These are phyloP conservation scores for Pichia heedii DNA, from an alignment of 805 yeast genomes.

Conservation along the genomic window DNA sequence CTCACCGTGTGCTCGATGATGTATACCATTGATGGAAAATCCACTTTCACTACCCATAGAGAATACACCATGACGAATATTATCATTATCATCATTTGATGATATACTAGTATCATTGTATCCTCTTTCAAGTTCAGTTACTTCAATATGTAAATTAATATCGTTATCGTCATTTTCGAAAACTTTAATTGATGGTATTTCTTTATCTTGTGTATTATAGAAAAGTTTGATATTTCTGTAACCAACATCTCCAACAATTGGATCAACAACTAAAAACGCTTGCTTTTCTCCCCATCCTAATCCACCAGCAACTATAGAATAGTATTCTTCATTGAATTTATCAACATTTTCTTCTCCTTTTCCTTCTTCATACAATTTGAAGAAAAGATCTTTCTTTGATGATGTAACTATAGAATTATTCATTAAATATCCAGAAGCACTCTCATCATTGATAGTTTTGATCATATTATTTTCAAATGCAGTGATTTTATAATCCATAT, in stretches of 20 bases:
- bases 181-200: neutral
- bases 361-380: constrained; percentile 12
- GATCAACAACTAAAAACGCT: constrained; percentile 55
- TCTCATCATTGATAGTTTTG: constrained; percentile 41
- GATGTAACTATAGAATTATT: constrained; percentile 29
- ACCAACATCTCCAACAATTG: constrained; percentile 35
- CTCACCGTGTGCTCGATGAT: constrained; percentile 28
- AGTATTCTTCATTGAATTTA: constrained; percentile 22
- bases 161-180: neutral
- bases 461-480: constrained; percentile 48
- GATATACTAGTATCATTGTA: constrained; percentile 3
- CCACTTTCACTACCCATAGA: constrained; percentile 31
- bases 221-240: constrained; percentile 15
- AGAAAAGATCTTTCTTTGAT: constrained; percentile 17
- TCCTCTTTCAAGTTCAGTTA: constrained; percentile 15
- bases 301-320: constrained; percentile 62
- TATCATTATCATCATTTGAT: neutral
- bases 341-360: neutral
- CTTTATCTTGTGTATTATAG: constrained; percentile 7
- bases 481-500: constrained; percentile 34
- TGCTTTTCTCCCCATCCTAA: constrained; percentile 71
- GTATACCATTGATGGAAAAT: constrained; percentile 20
- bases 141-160: constrained; percentile 12
- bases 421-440: constrained; percentile 53
- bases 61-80: constrained; percentile 15